phyloP scores from a whole-genome alignment of 2,329 filamentous ascomycete species.

The Pseudopyricularia cyperi region DNA sequence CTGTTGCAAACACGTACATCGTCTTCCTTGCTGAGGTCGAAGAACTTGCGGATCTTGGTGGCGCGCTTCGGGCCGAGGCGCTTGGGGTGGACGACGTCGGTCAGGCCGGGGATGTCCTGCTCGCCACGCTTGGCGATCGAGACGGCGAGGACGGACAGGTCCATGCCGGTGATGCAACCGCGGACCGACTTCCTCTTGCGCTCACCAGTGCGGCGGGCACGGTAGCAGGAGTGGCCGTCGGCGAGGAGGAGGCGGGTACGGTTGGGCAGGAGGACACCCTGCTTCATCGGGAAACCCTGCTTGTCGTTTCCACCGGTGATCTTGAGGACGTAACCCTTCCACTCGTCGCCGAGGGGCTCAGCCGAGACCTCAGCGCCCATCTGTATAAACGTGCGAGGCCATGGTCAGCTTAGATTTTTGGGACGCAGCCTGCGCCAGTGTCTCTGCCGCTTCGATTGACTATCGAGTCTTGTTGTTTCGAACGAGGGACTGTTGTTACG shows the following conservation, averaged over 20 bases:
- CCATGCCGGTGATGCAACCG: conserved; percentile 95
- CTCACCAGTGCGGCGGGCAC: conserved; percentile 92
- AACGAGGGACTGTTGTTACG: background rate
- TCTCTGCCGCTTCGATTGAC: background rate
- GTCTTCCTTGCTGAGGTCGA: conserved; percentile 99
- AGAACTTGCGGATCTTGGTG: conserved; percentile 99
- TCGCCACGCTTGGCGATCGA: conserved; percentile 98
- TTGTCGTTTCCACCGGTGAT: conserved; percentile 99
- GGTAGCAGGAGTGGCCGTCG: conserved; percentile 99
- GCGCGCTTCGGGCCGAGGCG: conserved; percentile 98
- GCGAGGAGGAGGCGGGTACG: conserved; percentile 95
- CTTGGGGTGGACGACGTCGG: conserved; percentile 98
- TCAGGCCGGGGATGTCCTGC: conserved; percentile 82
- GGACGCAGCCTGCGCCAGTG: background rate
- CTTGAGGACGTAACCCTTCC: conserved; percentile 99
- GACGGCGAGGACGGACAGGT: conserved; percentile 89
- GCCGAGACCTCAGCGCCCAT: conserved; percentile 88
- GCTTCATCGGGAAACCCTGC: conserved; percentile 99
- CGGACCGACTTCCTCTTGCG: conserved; percentile 99
- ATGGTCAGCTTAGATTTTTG: conserved; percentile 9
- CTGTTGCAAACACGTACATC: conserved; percentile 67
- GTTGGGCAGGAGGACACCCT: conserved; percentile 97
- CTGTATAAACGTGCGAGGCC: conserved; percentile 21
- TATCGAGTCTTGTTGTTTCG: background rate
- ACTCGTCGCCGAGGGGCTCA: conserved; percentile 95